Evolutionary conservation across 441 rosid species (phyloP).

Genomic region (Hura crepitans): DNA sequence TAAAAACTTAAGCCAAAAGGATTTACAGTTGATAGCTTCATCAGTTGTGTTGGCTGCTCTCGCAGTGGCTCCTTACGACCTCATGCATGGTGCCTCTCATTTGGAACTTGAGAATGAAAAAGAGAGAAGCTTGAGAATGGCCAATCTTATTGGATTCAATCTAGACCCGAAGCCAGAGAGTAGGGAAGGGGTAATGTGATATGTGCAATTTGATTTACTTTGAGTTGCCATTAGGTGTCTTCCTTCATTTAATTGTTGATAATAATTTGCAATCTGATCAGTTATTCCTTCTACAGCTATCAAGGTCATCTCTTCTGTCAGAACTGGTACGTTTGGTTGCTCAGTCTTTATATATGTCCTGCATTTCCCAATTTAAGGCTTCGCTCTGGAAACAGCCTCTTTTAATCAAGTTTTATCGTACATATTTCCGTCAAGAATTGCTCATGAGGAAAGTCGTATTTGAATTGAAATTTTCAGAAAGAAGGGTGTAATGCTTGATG

Average conservation of each 20-base stretch:
- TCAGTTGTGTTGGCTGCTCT: conserved; percentile 89
- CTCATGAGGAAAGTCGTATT: background rate
- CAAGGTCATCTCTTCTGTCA: conserved; percentile 77
- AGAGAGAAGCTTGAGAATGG: conserved; percentile 86
- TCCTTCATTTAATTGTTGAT: conserved; percentile 1
- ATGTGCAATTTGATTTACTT: conserved; percentile 4
- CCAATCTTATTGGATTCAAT: conserved; percentile 88
- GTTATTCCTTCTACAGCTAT: conserved; percentile 55
- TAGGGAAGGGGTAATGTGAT: conserved; percentile 70
- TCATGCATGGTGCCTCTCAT: conserved; percentile 59
- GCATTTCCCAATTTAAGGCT: background rate
- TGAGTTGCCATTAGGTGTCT: background rate
- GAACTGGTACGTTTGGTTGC: conserved; percentile 96
- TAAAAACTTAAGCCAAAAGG: conserved; percentile 88
- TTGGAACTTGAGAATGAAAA: conserved; percentile 84
- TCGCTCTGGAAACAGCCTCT: background rate
- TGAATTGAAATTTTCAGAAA: too few relatives aligned
- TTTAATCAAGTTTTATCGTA: background rate
- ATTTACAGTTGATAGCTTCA: conserved; percentile 87
- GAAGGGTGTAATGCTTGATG: background rate
- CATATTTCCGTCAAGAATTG: background rate
- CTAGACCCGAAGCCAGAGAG: conserved; percentile 81
- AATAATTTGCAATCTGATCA: conserved; percentile 13
- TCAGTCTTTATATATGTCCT: too few relatives aligned
- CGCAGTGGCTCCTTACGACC: conserved; percentile 70